These are phyloP conservation scores for Galerina sulciceps DNA, from an alignment of 768 basidiomycete species.

Conservation along the genomic window DNA sequence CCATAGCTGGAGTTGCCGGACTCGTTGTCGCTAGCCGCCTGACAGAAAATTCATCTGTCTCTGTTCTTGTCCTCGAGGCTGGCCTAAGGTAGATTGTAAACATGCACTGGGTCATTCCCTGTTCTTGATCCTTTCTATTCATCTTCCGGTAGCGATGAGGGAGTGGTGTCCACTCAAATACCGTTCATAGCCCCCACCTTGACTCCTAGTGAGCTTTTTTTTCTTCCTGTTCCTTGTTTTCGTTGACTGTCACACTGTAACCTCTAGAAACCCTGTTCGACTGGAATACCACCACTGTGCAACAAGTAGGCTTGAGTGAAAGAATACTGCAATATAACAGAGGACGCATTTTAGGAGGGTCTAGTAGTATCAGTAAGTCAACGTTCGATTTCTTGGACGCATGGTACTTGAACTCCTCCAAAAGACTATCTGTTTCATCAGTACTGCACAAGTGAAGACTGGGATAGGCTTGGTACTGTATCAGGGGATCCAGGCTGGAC, in stretches of 20 bases:
- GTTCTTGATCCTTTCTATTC: not conserved
- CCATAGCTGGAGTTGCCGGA: constrained; percentile 36
- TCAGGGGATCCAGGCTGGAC: constrained; percentile 41
- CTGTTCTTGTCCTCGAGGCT: constrained; percentile 57
- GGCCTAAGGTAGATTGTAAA: constrained; percentile 48
- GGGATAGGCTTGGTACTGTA: constrained; percentile 35
- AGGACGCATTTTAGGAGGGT: not conserved
- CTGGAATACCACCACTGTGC: constrained; percentile 35
- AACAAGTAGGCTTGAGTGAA: not conserved
- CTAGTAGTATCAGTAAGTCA: not conserved
- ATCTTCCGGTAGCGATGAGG: constrained; percentile 19
- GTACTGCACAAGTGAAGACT: constrained; percentile 39
- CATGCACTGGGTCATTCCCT: not conserved
- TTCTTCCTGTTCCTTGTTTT: not conserved
- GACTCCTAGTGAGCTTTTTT: constrained; percentile 18
- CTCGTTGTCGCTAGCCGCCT: constrained; percentile 26
- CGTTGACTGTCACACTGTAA: constrained; percentile 3
- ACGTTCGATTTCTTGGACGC: not conserved
- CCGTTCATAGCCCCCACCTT: constrained; percentile 27
- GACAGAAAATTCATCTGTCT: constrained; percentile 49
- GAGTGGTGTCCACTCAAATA: constrained; percentile 18
- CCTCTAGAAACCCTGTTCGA: constrained; percentile 28
- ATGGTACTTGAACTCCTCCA: too few species aligned
- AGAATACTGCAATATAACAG: not conserved
- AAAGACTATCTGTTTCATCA: constrained; percentile 40